Percentiles rank a stretch among this genome's conserved stretches.
phyloP scores from a whole-genome alignment of 495 filamentous ascomycete genomes.

The Penicillium roqueforti region DNA sequence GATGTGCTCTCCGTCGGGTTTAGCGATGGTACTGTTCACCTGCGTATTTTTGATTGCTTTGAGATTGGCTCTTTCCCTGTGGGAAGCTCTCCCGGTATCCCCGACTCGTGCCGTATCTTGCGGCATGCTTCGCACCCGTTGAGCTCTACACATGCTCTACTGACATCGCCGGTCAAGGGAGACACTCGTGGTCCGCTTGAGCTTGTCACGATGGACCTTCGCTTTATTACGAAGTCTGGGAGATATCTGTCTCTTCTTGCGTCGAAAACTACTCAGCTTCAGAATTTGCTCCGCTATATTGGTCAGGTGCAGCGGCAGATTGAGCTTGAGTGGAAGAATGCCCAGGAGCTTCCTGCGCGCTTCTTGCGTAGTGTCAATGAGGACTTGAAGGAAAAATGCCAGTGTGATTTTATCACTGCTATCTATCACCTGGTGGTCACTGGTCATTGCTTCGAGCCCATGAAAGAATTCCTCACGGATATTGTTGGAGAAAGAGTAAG shows the following conservation, averaged over 20 bases:
- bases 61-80: conserved; percentile 66
- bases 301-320: conserved; percentile 71
- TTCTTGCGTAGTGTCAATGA: conserved; percentile 75
- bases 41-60: conserved; percentile 89
- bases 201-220: conserved; percentile 75
- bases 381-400: conserved; percentile 52
- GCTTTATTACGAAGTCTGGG: conserved; percentile 74
- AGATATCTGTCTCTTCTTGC: conserved; percentile 76
- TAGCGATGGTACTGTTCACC: conserved; percentile 71
- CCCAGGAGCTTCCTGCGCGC: conserved; percentile 70
- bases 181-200: conserved; percentile 35
- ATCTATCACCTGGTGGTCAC: conserved; percentile 84
- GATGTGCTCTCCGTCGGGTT: conserved; percentile 79
- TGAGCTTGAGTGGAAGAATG: conserved; percentile 71
- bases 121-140: conserved; percentile 68
- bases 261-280: conserved; percentile 79
- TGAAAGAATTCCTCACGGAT: conserved; percentile 88
- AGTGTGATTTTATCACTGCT: conserved; percentile 66
- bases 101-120: conserved; percentile 26
- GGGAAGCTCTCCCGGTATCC: conserved; percentile 14
- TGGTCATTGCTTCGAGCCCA: conserved; percentile 67
- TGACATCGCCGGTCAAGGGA: conserved; percentile 41
- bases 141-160: conserved; percentile 70
- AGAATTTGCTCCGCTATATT: conserved; percentile 80
- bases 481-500: conserved; percentile 77